Evolutionary conservation across 371 early-diverging fungal genomes (phyloP), one percentile per base, ranked within the genome.

Genomic region (Mortierella polycephala): DNA sequence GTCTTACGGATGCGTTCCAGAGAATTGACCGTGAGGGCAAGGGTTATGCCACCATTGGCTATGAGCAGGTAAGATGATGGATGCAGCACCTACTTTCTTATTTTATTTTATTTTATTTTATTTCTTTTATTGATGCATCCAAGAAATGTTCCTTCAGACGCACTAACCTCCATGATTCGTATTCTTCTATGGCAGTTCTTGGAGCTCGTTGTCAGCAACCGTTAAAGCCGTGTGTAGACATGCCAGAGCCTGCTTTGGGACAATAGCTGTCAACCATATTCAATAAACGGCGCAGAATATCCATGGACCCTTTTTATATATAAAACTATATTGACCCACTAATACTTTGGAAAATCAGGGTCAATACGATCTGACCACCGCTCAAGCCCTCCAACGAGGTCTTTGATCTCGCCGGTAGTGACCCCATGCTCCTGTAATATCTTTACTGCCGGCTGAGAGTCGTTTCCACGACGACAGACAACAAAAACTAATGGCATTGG

Each of bases 401-500:
- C 96, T 52, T 85, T 87, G 51, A 87, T 84, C 30, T 81, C 75
- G 11, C 80, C 74, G 14, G 74, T 54, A 1, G 76, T 65, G 21
- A 90, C 81, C 5, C 90, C 89, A 64, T 80, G 70, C 46, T 88
- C 79, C 67, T 87, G 83, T 57, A 94, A 81, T 58, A 87, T 83
- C 64, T 84, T 84, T 91, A 81, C 95, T 2, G 98, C 98, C 42
- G 91, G 82, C 77, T 97, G 96, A 10, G 95, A 95, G 74, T 95
- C 91, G 74, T 97, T 96, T 10, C 99, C 98, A 40, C 92, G 83
- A 47, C 98, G 91, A 74, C 99, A 98, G n/a, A 98, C 75, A 0
- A 94, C 37, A 69, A 40, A 62, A 70, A 21, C 44, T 18, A 11
- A 18, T 71, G 49, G 51, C 47, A 16, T 46, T 11, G 49, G 46